Percentiles rank a stretch among this genome's conserved stretches.
These are phyloP conservation scores for Paracoccidioides brasiliensis DNA, from an alignment of 2,329 filamentous ascomycete genomes.

Conservation along the genomic window DNA sequence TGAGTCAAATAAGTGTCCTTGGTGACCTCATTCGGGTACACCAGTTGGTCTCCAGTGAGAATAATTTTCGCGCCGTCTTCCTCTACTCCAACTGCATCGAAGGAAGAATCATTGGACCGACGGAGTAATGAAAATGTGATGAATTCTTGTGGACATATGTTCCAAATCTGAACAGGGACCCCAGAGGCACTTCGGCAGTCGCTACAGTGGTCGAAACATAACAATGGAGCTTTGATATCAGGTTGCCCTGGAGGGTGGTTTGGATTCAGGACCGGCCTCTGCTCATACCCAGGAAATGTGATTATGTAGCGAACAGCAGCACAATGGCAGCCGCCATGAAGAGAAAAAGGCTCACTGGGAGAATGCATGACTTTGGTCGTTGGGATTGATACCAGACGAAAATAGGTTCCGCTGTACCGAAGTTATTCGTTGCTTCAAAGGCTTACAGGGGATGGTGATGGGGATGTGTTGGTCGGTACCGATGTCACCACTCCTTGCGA, in stretches of 20 bases:
- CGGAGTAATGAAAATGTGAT: not conserved
- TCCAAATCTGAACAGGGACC: conserved; percentile 16
- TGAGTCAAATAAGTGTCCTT: conserved; percentile 2
- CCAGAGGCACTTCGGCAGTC: conserved; percentile 15
- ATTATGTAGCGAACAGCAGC: conserved; percentile 18
- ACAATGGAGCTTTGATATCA: conserved; percentile 5
- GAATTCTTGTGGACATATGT: conserved; percentile 16
- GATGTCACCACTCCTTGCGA: too few relatives aligned
- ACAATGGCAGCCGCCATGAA: conserved; percentile 20
- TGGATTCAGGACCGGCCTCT: conserved; percentile 8
- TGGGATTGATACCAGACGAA: not conserved
- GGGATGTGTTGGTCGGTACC: too few relatives aligned
- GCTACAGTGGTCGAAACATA: conserved; percentile 16
- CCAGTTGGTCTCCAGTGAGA: not conserved
- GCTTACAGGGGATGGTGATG: too few relatives aligned
- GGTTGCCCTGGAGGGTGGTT: not conserved
- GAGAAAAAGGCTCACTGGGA: conserved; percentile 9
- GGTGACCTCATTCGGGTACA: not conserved
- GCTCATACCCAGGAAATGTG: conserved; percentile 12
- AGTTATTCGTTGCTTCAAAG: too few relatives aligned
- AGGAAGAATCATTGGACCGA: not conserved
- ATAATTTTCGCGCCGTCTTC: not conserved
- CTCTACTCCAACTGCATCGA: not conserved
- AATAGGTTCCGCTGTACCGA: not conserved
- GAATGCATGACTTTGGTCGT: not conserved